These are phyloP conservation scores for Saccharomyces hybrid DNA, from an alignment of 1,139 yeast genomes.

Conservation along the genomic window DNA sequence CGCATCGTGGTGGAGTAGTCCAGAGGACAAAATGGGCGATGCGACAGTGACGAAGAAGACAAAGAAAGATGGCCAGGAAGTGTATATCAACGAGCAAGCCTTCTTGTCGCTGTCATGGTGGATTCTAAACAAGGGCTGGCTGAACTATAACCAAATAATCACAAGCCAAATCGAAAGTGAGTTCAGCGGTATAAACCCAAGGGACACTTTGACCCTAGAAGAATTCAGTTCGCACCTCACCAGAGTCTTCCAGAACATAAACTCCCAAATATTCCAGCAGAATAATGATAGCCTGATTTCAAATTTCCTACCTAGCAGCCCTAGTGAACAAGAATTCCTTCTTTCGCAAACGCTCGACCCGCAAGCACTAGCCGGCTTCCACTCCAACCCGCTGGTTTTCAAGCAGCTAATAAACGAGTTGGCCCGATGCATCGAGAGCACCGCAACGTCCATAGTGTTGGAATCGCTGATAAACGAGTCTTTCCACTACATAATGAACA, in stretches of 20 bases:
- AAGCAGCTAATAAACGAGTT: conserved; percentile 41
- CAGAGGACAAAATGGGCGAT: neutral
- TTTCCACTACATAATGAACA: conserved; percentile 22
- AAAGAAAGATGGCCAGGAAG: conserved; percentile 11
- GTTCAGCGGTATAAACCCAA: conserved; percentile 60
- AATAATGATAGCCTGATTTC: conserved; percentile 8
- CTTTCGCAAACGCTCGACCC: conserved; percentile 37
- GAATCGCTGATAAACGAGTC: conserved; percentile 27
- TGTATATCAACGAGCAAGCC: conserved; percentile 56
- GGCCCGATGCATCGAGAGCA: conserved; percentile 30
- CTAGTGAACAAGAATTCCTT: conserved; percentile 29
- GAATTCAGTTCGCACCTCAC: conserved; percentile 42
- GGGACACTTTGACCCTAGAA: conserved; percentile 56
- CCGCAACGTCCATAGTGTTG: conserved; percentile 22
- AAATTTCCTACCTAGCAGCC: conserved; percentile 29
- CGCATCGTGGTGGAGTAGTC: neutral
- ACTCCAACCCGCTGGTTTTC: conserved; percentile 23
- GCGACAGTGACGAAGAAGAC: conserved; percentile 13
- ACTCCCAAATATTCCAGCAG: conserved; percentile 31
- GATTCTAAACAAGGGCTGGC: conserved; percentile 84
- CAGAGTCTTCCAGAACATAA: conserved; percentile 37
- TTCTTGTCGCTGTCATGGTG: conserved; percentile 91
- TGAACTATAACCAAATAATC: conserved; percentile 45
- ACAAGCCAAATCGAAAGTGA: conserved; percentile 51
- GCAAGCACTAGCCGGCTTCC: conserved; percentile 26